Conservation (phyloP, 140 eudicot genomes). For the Cichorium intybus region DNA sequence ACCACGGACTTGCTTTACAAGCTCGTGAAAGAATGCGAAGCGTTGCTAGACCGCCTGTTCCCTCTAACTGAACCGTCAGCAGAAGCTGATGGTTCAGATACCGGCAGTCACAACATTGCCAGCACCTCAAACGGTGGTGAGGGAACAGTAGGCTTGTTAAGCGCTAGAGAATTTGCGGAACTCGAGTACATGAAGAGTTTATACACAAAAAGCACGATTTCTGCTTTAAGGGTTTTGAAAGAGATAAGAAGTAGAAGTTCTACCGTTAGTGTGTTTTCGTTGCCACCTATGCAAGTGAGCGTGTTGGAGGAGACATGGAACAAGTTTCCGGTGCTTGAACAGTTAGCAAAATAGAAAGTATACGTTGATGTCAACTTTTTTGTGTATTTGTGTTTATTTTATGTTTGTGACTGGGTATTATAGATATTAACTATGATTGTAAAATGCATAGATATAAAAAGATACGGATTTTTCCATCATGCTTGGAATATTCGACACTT, state of each 20-base stretch:
- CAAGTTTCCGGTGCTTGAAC: slow-evolving; percentile 57
- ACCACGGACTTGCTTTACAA: slow-evolving; percentile 68
- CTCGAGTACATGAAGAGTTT: slow-evolving; percentile 62
- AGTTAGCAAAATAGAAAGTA: slow-evolving; percentile 62
- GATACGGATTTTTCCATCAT: not conserved
- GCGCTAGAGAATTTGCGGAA: slow-evolving; percentile 54
- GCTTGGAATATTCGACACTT: not conserved
- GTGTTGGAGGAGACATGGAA: slow-evolving; percentile 65
- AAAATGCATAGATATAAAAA: slow-evolving; percentile 22
- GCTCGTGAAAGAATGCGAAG: slow-evolving; percentile 79
- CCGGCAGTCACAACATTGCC: too few species aligned
- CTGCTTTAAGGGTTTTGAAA: slow-evolving; percentile 63
- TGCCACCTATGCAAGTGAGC: slow-evolving; percentile 70
- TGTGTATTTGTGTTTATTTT: slow-evolving; percentile 1
- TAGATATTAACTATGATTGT: slow-evolving; percentile 29
- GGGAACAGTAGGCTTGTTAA: slow-evolving; percentile 4
- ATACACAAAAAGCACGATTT: slow-evolving; percentile 60
- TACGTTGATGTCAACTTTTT: not conserved
- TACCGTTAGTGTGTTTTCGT: slow-evolving; percentile 71
- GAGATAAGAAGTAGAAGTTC: slow-evolving; percentile 82
- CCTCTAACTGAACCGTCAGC: slow-evolving; percentile 33
- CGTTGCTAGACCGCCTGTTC: slow-evolving; percentile 49
- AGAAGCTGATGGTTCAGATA: not conserved
- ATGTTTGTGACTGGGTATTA: slow-evolving; percentile 2
- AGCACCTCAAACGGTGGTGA: slow-evolving; percentile 15